Conservation (phyloP, 768 basidiomycete genomes). For the Fibroporia radiculosa region DNA sequence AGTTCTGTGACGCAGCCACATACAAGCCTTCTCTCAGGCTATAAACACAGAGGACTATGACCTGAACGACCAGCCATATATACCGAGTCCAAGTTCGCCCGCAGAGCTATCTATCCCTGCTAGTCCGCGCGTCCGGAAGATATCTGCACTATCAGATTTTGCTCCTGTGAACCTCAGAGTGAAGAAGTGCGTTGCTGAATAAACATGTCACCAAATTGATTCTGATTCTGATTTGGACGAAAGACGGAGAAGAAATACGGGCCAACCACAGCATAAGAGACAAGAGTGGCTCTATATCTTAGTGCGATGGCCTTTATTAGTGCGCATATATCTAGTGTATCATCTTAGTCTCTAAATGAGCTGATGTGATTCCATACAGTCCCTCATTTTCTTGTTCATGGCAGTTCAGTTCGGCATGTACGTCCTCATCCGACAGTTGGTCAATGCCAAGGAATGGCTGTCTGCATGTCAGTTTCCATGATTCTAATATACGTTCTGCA, state of each 20-base stretch:
- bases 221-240: background rate
- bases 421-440: constrained; percentile 81
- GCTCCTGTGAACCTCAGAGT: constrained; percentile 86
- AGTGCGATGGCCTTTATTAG: constrained; percentile 82
- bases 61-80: constrained; percentile 4
- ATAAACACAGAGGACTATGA: constrained; percentile 26
- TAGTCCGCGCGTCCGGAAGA: constrained; percentile 59
- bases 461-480: constrained; percentile 58
- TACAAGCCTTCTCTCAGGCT: constrained; percentile 73
- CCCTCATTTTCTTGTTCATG: constrained; percentile 80
- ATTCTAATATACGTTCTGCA: background rate
- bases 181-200: constrained; percentile 43
- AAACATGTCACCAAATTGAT: background rate
- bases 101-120: constrained; percentile 9
- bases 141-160: constrained; percentile 80
- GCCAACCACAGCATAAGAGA: constrained; percentile 29
- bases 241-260: constrained; percentile 31
- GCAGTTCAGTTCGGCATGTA: constrained; percentile 80
- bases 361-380: constrained; percentile 32
- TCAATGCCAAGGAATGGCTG: constrained; percentile 91
- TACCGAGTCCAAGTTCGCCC: constrained; percentile 8
- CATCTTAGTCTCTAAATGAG: too few relatives aligned
- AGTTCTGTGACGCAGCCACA: constrained; percentile 36
- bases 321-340: constrained; percentile 33
- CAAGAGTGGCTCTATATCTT: constrained; percentile 75